phyloP scores from a whole-genome alignment of 177 flowering plant genomes.

The Vitis hybrid region DNA sequence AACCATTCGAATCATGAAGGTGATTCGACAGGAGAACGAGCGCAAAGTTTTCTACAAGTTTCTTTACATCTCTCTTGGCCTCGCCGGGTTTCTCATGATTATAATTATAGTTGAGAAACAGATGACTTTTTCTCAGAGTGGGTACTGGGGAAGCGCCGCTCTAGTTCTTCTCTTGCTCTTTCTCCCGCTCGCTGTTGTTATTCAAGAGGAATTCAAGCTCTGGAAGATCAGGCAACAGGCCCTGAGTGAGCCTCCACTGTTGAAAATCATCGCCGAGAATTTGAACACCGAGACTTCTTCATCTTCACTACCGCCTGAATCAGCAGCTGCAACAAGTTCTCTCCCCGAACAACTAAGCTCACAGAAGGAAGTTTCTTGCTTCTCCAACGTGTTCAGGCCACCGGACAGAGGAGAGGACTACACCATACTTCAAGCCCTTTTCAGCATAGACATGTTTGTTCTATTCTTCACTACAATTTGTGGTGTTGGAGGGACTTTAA shows the following conservation, averaged over 20 bases:
- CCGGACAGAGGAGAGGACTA: too few relatives aligned
- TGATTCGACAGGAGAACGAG: constrained; percentile 33
- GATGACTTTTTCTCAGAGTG: constrained; percentile 12
- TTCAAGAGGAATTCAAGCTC: constrained; percentile 28
- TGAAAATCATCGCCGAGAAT: constrained; percentile 22
- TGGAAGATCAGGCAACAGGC: constrained; percentile 18
- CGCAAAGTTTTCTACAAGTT: constrained; percentile 40
- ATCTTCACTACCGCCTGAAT: too few relatives aligned
- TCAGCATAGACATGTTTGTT: too few relatives aligned
- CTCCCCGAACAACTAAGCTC: neutral
- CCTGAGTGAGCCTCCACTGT: constrained; percentile 4
- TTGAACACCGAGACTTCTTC: too few relatives aligned
- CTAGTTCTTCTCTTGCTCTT: constrained; percentile 33
- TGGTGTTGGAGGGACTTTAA: too few relatives aligned
- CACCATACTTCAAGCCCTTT: too few relatives aligned
- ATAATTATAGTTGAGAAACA: constrained; percentile 31
- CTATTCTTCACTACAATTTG: too few relatives aligned
- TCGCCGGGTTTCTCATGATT: constrained; percentile 39
- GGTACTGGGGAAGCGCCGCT: constrained; percentile 32
- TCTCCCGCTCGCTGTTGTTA: constrained; percentile 35
- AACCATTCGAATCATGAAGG: constrained; percentile 39
- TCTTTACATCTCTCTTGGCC: constrained; percentile 35
- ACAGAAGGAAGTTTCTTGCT: too few relatives aligned
- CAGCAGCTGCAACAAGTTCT: neutral
- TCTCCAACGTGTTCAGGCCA: too few relatives aligned